phyloP scores from a whole-genome alignment of 1,284 basidiomycete genomes.

The Rhodotorula sp. region DNA sequence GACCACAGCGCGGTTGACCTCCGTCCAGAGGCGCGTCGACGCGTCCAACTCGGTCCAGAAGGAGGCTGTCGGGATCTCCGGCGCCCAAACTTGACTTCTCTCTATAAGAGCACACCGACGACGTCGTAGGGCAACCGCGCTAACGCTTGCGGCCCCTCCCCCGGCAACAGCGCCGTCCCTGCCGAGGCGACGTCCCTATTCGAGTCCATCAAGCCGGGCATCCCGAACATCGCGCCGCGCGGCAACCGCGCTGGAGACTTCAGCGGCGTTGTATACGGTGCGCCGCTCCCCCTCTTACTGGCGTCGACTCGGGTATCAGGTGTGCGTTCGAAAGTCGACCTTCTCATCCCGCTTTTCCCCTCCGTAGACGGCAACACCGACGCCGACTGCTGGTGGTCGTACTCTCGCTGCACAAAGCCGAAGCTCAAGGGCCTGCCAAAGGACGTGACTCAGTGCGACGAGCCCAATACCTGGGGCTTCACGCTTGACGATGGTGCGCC shows the following conservation, averaged over 20 bases:
- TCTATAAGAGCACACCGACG: no score
- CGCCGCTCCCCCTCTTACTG: not conserved
- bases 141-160: not conserved
- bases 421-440: conserved; percentile 43
- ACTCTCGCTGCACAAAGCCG: conserved; percentile 45
- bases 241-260: conserved; percentile 39
- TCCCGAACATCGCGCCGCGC: conserved; percentile 36
- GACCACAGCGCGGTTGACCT: no score
- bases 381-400: conserved; percentile 50
- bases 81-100: not conserved
- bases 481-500: conserved; percentile 57
- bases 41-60: not conserved
- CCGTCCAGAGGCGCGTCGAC: not conserved
- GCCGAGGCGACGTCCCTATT: conserved; percentile 22
- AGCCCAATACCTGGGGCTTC: conserved; percentile 58
- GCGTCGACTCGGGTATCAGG: no score
- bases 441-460: conserved; percentile 54
- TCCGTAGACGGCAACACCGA: conserved; percentile 8
- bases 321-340: not conserved
- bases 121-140: not conserved
- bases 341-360: not conserved
- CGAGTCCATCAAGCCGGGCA: conserved; percentile 29
- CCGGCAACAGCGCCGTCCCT: conserved; percentile 14
- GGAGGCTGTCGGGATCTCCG: no score
- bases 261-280: conserved; percentile 13